These are phyloP conservation scores for Bacidia rubella DNA, from an alignment of 495 filamentous ascomycete species.

Conservation along the genomic window DNA sequence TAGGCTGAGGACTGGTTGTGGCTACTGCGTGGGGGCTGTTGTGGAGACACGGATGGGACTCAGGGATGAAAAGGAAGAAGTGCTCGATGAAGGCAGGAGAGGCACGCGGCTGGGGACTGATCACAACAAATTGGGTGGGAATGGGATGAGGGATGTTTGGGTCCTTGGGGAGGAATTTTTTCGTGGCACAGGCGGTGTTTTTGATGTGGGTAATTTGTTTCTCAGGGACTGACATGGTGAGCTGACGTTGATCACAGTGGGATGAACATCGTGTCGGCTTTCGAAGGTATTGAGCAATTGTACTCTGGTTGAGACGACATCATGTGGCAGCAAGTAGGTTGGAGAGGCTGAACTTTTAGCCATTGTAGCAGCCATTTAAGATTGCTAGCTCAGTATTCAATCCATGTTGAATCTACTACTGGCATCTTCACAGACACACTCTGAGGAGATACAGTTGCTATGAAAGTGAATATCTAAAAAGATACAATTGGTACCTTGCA, in stretches of 20 bases:
- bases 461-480: too few species aligned
- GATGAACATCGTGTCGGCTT: constrained; percentile 18
- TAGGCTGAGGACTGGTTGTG: constrained; percentile 20
- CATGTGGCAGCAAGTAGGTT: too few species aligned
- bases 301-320: not conserved
- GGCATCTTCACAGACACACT: too few species aligned
- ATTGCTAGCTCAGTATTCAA: too few species aligned
- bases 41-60: constrained; percentile 25
- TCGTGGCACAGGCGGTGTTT: constrained; percentile 21
- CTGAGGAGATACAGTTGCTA: too few species aligned
- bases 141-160: constrained; percentile 26
- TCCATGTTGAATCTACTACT: too few species aligned
- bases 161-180: constrained; percentile 23
- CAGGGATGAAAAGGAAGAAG: constrained; percentile 16
- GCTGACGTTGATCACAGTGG: constrained; percentile 10
- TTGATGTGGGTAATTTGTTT: constrained; percentile 21
- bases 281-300: constrained; percentile 14
- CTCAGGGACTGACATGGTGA: not conserved
- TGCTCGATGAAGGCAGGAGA: constrained; percentile 12
- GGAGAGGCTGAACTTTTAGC: too few species aligned
- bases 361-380: too few species aligned
- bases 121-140: constrained; percentile 17
- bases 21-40: constrained; percentile 25
- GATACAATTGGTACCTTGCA: not conserved
- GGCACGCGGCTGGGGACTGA: constrained; percentile 1